A percentile compares a stretch with the other conserved stretches of the same genome.
phyloP scores from a whole-genome alignment of 306 rosid genomes.

The Purshia tridentata region DNA sequence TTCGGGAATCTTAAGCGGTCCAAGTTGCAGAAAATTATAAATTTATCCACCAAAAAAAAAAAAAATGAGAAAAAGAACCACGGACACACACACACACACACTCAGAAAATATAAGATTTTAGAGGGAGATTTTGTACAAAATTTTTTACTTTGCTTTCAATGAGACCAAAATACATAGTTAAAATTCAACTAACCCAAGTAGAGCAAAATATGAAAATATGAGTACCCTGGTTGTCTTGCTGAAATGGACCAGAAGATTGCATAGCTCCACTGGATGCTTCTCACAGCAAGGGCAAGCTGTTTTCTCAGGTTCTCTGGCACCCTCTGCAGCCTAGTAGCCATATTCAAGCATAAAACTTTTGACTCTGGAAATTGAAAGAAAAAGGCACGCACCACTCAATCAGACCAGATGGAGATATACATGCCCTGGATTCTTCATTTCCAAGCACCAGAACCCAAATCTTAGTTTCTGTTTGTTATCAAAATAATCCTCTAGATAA shows the following conservation, averaged over 20 bases:
- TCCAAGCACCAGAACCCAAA: constrained; percentile 24
- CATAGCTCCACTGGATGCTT: constrained; percentile 84
- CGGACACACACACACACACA: neutral
- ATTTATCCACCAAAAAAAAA: neutral
- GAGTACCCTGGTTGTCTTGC: constrained; percentile 57
- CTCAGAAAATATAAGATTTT: neutral
- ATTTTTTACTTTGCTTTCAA: neutral
- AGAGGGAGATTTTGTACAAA: neutral
- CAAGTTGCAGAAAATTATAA: constrained; percentile 15
- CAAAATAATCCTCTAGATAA: neutral
- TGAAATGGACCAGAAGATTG: constrained; percentile 73
- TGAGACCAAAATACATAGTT: neutral
- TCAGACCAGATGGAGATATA: constrained; percentile 11
- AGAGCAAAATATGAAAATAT: constrained; percentile 8
- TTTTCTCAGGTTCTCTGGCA: constrained; percentile 53
- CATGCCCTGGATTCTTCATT: constrained; percentile 17
- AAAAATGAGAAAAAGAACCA: neutral
- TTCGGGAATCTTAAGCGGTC: constrained; percentile 3
- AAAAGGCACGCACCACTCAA: constrained; percentile 5
- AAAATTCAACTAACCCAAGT: neutral
- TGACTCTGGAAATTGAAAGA: constrained; percentile 13
- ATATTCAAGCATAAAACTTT: constrained; percentile 30
- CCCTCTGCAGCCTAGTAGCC: constrained; percentile 31
- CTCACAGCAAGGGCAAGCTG: constrained; percentile 82
- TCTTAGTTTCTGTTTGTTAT: constrained; percentile 2